Evolutionary conservation across 495 filamentous ascomycete species (phyloP).

Genomic region (Aspergillus panamensis): DNA sequence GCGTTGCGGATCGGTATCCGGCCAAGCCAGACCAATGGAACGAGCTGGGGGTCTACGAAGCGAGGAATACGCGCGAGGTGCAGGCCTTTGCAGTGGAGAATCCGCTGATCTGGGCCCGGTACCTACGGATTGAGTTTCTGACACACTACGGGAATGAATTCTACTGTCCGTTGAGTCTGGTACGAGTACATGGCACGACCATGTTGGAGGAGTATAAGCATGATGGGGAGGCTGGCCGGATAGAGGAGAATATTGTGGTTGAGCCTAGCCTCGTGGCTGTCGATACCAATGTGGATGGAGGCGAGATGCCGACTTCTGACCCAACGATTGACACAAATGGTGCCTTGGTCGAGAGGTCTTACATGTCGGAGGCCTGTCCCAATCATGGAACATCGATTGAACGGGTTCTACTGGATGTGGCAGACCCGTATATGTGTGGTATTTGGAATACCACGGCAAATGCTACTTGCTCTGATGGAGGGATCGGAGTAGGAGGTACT

Average conservation of each 20-base stretch:
- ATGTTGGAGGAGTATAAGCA: slow-evolving; percentile 92
- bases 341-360: background rate
- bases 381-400: slow-evolving; percentile 19
- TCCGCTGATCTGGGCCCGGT: slow-evolving; percentile 92
- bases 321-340: background rate
- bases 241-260: slow-evolving; percentile 53
- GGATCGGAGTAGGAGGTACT: slow-evolving; percentile 8
- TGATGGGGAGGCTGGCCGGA: slow-evolving; percentile 61
- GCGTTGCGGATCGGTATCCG: slow-evolving; percentile 89
- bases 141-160: slow-evolving; percentile 94
- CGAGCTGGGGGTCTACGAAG: slow-evolving; percentile 82
- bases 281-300: slow-evolving; percentile 17
- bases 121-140: slow-evolving; percentile 85
- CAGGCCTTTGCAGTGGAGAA: slow-evolving; percentile 92
- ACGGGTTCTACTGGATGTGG: slow-evolving; percentile 16
- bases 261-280: slow-evolving; percentile 40
- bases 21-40: slow-evolving; percentile 91
- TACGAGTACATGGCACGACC: slow-evolving; percentile 90
- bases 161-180: slow-evolving; percentile 87
- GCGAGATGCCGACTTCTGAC: background rate
- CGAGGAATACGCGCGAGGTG: slow-evolving; percentile 85
- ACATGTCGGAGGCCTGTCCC: slow-evolving; percentile 14
- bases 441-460: slow-evolving; percentile 17
- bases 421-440: slow-evolving; percentile 19
- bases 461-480: slow-evolving; percentile 7